Conservation (phyloP, 768 basidiomycete genomes). For the Termitomyces sp. region DNA sequence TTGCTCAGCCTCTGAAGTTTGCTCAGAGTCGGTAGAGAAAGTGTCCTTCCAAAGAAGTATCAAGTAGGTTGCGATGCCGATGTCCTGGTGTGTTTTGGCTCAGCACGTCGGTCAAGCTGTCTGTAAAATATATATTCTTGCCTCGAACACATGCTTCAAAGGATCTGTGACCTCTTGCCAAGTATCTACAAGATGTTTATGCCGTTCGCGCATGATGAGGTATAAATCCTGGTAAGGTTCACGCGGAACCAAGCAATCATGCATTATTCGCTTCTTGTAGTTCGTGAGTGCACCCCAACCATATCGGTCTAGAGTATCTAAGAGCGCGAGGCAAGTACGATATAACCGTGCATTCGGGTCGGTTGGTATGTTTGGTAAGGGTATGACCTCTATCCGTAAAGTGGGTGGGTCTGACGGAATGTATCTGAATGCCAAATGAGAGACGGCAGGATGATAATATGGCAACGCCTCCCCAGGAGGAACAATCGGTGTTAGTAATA, state of each 20-base stretch:
- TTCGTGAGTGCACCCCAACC: slow-evolving; percentile 79
- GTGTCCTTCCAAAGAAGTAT: slow-evolving; percentile 87
- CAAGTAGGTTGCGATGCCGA: slow-evolving; percentile 90
- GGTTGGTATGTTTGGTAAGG: slow-evolving; percentile 41
- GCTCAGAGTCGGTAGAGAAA: slow-evolving; percentile 27
- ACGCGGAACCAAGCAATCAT: slow-evolving; percentile 74
- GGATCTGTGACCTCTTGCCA: slow-evolving; percentile 88
- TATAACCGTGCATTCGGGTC: slow-evolving; percentile 64
- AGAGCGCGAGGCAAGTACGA: slow-evolving; percentile 73
- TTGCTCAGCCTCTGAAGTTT: background rate
- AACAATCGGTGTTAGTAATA: slow-evolving; percentile 60
- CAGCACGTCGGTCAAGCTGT: background rate
- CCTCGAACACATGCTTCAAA: slow-evolving; percentile 88
- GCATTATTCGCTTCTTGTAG: slow-evolving; percentile 82
- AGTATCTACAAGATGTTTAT: slow-evolving; percentile 66
- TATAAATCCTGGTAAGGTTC: slow-evolving; percentile 90
- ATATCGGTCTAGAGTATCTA: slow-evolving; percentile 83
- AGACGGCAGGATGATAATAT: slow-evolving; percentile 86
- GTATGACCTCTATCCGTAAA: slow-evolving; percentile 57
- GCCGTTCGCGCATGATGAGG: slow-evolving; percentile 77
- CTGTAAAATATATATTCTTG: slow-evolving; percentile 19
- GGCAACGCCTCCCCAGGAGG: slow-evolving; percentile 49
- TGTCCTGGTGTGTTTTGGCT: slow-evolving; percentile 53
- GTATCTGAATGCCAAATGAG: slow-evolving; percentile 80
- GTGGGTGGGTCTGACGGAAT: slow-evolving; percentile 27